Base-by-base conservation (phyloP, 305 asterid species). In the Fraxinus albicans region DNA sequence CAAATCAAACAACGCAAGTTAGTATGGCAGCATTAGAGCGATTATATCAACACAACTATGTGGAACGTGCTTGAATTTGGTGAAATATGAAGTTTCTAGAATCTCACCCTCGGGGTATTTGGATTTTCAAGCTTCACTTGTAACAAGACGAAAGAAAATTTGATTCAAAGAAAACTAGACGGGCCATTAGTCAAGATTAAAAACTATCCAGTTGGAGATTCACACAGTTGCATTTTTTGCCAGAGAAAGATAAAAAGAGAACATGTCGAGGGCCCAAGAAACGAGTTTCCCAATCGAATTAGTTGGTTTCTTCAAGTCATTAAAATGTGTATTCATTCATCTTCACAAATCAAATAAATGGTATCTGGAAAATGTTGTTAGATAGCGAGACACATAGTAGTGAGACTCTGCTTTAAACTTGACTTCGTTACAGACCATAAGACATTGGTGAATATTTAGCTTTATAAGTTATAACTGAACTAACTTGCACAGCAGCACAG, bases 1-100 rank as follows among this genome's bases (percentile, higher is more conserved):
- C 79, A 83, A 81, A 67, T 47, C 69, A 12, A 81, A 34, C 2
- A 5, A 19, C 50, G 12, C n/a, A 70, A 73, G 73, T 79, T 19
- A 84, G 81, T 38, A 38, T 38, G 44, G 77, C 17, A 72, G 6
- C 19, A 15, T 12, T 12, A 67, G 36, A 25, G 36, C 2, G n/a
- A 27, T 23, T 25, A 12, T 27, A 10, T 23, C 17, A 15, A 10
- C 73, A 9, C 13, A 67, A 58, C 8, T 21, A 58, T 19, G 67
- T 58, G 69, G 69, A 6, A 58, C 29, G 7, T 29, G 8, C 13
- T 4, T 8, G 2, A 25, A 8, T 25, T 9, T 23, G 7, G 17
- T 23, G 2, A 19, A 60, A 7, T 65, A 23, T 21, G 29, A 21
- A 60, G 3, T 21, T 21, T 27, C 29, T n/a, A 60, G 31, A 60